Percentiles rank a stretch among this genome's conserved stretches.
Evolutionary conservation across 2,329 filamentous ascomycete species (phyloP).

Genomic region (Aspergillus jensenii): DNA sequence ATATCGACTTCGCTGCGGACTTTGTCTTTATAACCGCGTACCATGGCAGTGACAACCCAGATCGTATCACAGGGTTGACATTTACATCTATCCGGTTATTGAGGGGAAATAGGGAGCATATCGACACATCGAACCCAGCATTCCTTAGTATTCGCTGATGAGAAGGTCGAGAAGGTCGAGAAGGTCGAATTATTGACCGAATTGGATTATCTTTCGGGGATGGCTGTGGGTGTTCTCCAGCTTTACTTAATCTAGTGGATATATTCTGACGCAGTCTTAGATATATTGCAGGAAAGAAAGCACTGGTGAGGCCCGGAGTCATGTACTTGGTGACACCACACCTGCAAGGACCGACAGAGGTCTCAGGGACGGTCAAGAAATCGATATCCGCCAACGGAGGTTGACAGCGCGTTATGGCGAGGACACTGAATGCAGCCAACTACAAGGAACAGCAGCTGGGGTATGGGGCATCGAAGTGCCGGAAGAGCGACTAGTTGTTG

Average conservation of each 20-base stretch:
- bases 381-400: neutral
- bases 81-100: neutral
- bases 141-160: no score
- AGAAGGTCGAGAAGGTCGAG: no score
- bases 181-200: neutral
- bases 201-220: neutral
- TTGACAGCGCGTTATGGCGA: neutral
- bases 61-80: neutral
- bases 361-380: neutral
- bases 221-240: neutral
- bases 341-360: neutral
- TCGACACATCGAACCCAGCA: neutral
- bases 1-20: slow-evolving; percentile 2
- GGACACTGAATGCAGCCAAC: neutral
- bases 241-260: neutral
- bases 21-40: neutral
- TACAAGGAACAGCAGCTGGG: neutral
- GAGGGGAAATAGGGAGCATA: neutral
- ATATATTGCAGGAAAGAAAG: neutral
- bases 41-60: neutral
- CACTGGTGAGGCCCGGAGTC: neutral
- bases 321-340: neutral
- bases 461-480: neutral
- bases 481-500: neutral
- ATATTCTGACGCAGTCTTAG: neutral